A percentile compares a stretch with the other conserved stretches of the same genome.
phyloP scores from a whole-genome alignment of 495 filamentous ascomycete species.

The Oidiodendron maius region DNA sequence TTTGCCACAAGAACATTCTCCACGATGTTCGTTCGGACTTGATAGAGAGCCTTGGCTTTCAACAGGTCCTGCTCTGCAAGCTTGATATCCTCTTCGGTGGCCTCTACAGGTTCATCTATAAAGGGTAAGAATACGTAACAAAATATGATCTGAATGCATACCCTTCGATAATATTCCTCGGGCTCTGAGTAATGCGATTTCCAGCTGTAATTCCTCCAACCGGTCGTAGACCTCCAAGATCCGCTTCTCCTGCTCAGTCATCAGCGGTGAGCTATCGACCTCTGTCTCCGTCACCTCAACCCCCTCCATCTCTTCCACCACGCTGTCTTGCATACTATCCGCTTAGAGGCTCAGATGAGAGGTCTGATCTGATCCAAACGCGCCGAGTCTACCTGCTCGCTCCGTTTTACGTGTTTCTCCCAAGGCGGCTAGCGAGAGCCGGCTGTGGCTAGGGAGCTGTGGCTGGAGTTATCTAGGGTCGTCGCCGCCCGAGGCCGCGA shows the following conservation, averaged over 20 bases:
- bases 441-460: conserved; percentile 6
- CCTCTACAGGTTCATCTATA: conserved; percentile 11
- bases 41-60: conserved; percentile 61
- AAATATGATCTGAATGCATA: conserved; percentile 3
- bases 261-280: conserved; percentile 29
- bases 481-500: not conserved
- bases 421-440: no score
- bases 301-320: conserved; percentile 15
- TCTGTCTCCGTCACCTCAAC: conserved; percentile 9
- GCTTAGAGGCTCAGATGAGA: no score
- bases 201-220: conserved; percentile 62
- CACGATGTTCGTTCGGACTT: conserved; percentile 59
- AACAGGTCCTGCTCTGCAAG: conserved; percentile 59
- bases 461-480: conserved; percentile 5
- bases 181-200: conserved; percentile 61
- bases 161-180: conserved; percentile 29
- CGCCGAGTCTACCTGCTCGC: no score
- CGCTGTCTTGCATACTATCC: conserved; percentile 1
- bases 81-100: conserved; percentile 40
- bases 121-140: conserved; percentile 4
- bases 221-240: conserved; percentile 64
- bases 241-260: conserved; percentile 55
- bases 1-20: conserved; percentile 61
- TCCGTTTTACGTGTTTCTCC: no score
- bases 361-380: no score